Percentiles rank a stretch among this genome's conserved stretches.
Evolutionary conservation across 805 yeast genomes (phyloP).

Genomic region (Starmerella geochares): DNA sequence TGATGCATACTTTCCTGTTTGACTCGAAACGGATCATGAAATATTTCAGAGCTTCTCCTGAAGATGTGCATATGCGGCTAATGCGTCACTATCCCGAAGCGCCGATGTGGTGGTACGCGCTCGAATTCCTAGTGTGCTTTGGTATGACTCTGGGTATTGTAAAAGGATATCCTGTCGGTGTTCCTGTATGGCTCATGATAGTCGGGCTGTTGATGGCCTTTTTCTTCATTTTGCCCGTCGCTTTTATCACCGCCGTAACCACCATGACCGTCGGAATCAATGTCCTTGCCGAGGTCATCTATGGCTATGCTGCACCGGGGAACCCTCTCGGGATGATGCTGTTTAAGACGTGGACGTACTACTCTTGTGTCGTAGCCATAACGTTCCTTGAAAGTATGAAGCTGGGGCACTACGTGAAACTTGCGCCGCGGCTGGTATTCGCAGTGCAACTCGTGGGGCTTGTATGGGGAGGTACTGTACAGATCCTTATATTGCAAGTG

Average conservation of each 20-base stretch:
- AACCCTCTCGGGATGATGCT: slow-evolving; percentile 52
- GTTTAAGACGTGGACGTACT: slow-evolving; percentile 50
- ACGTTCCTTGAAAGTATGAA: slow-evolving; percentile 48
- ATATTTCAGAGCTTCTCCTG: slow-evolving; percentile 39
- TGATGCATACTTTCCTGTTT: slow-evolving; percentile 48
- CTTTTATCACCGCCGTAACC: slow-evolving; percentile 52
- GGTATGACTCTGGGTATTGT: slow-evolving; percentile 27
- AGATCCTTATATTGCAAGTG: slow-evolving; percentile 38
- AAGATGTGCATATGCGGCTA: slow-evolving; percentile 46
- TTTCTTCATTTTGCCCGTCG: slow-evolving; percentile 50
- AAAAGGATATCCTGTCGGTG: slow-evolving; percentile 29
- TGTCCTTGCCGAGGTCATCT: slow-evolving; percentile 53
- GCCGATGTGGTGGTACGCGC: slow-evolving; percentile 53
- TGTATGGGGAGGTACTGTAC: slow-evolving; percentile 38
- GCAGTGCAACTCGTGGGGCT: slow-evolving; percentile 41
- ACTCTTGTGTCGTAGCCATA: slow-evolving; percentile 46
- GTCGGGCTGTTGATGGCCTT: slow-evolving; percentile 46
- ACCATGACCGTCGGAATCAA: slow-evolving; percentile 50
- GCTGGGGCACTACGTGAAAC: slow-evolving; percentile 53
- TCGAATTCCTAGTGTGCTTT: slow-evolving; percentile 32
- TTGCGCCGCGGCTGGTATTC: slow-evolving; percentile 54
- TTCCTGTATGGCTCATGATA: slow-evolving; percentile 36
- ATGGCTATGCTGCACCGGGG: slow-evolving; percentile 57
- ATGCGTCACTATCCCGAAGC: slow-evolving; percentile 50
- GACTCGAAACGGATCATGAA: slow-evolving; percentile 47